Evolutionary conservation across 1,139 yeast genomes (phyloP).

Genomic region (Taiozyma sp.): DNA sequence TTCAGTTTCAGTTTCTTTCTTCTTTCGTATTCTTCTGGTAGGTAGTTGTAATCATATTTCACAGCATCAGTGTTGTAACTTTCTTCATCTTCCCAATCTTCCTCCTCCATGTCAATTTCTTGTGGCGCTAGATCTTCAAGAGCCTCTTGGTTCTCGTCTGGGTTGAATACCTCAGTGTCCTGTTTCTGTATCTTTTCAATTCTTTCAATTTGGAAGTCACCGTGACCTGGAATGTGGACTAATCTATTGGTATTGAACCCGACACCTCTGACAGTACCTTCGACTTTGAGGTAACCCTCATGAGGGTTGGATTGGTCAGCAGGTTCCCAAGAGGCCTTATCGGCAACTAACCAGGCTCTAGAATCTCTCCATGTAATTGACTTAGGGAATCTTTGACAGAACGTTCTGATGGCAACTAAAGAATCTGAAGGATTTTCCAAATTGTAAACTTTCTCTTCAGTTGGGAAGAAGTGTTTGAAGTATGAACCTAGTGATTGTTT

Average conservation of each 20-base stretch:
- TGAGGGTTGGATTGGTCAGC: constrained; percentile 29
- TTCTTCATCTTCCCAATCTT: constrained; percentile 38
- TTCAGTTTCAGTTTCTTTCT: constrained; percentile 55
- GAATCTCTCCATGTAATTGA: constrained; percentile 88
- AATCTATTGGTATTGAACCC: constrained; percentile 75
- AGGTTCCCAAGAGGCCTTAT: constrained; percentile 45
- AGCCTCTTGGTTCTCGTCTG: constrained; percentile 55
- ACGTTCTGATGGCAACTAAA: constrained; percentile 58
- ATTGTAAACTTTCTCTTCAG: constrained; percentile 70
- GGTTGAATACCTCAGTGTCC: constrained; percentile 25
- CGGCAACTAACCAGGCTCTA: constrained; percentile 83
- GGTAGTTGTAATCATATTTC: constrained; percentile 49
- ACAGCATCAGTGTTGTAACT: constrained; percentile 49
- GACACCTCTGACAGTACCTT: constrained; percentile 82
- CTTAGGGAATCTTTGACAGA: constrained; percentile 86
- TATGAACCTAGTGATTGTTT: constrained; percentile 77
- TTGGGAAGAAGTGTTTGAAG: constrained; percentile 88
- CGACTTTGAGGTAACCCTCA: constrained; percentile 46
- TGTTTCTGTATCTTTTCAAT: constrained; percentile 44
- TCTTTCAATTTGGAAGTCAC: constrained; percentile 76
- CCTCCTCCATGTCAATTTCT: constrained; percentile 48
- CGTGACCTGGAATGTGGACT: constrained; percentile 83
- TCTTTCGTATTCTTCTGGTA: constrained; percentile 25
- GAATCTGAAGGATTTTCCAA: constrained; percentile 67
- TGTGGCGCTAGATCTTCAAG: constrained; percentile 63